Percentiles rank a stretch among this genome's conserved stretches.
Conservation (phyloP, 2,329 filamentous ascomycete species). For the Ceratocystis diversiconidia region DNA sequence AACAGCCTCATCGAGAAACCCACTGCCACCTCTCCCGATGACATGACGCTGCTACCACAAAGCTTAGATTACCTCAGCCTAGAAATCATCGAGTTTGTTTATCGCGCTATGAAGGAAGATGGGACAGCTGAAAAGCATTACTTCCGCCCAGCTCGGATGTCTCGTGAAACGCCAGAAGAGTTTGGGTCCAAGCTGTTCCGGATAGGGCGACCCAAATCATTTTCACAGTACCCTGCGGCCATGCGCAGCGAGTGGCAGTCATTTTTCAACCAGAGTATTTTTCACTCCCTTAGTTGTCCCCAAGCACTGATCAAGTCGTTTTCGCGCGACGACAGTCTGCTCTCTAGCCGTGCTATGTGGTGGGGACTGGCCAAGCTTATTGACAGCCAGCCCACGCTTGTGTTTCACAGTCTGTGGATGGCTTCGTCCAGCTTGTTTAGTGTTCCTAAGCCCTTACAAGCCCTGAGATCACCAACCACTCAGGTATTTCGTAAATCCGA, state of each 20-base stretch:
- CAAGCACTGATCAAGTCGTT: constrained; percentile 43
- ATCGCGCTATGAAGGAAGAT: constrained; percentile 45
- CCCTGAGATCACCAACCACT: constrained; percentile 27
- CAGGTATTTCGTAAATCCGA: constrained; percentile 27
- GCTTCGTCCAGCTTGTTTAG: constrained; percentile 44
- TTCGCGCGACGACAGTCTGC: constrained; percentile 35
- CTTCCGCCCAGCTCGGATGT: constrained; percentile 20
- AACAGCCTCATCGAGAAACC: constrained; percentile 1
- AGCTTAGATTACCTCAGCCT: constrained; percentile 39
- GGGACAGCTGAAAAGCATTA: constrained; percentile 32
- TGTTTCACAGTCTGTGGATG: constrained; percentile 52
- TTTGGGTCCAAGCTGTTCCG: constrained; percentile 11
- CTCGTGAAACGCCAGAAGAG: constrained; percentile 11
- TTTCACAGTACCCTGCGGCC: constrained; percentile 21
- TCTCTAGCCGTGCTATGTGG: constrained; percentile 49
- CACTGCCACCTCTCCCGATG: neutral
- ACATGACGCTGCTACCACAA: constrained; percentile 35
- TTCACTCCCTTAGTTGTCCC: constrained; percentile 47
- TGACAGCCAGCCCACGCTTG: constrained; percentile 40
- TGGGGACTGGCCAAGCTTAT: constrained; percentile 49
- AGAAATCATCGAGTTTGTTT: constrained; percentile 45
- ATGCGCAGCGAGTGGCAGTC: constrained; percentile 39
- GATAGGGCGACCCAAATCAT: constrained; percentile 9
- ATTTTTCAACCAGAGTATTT: constrained; percentile 51
- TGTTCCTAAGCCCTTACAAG: constrained; percentile 35